A percentile compares a stretch with the other conserved stretches of the same genome.
These are phyloP conservation scores for Neodidymelliopsis sp. DNA, from an alignment of 2,329 filamentous ascomycete genomes.

Conservation along the genomic window DNA sequence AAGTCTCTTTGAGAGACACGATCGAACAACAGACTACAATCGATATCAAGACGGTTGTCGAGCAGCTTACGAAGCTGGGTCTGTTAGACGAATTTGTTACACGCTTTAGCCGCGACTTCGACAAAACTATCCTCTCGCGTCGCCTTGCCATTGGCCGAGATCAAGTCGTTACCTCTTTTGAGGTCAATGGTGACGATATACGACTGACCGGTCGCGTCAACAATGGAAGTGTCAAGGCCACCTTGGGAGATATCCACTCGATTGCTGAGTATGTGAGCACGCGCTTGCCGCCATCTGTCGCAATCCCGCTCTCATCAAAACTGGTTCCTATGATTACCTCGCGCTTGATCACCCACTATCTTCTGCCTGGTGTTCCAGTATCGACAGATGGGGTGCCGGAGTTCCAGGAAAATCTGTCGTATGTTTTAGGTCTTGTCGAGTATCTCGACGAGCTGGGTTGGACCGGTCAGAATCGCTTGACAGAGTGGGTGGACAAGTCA, in stretches of 20 bases:
- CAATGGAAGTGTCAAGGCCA: conserved; percentile 39
- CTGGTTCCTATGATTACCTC: conserved; percentile 75
- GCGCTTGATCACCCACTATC: conserved; percentile 75
- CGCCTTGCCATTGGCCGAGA: conserved; percentile 58
- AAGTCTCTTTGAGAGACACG: conserved; percentile 64
- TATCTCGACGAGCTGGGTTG: conserved; percentile 70
- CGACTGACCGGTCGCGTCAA: conserved; percentile 34
- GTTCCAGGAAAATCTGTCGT: conserved; percentile 75
- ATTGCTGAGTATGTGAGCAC: conserved; percentile 61
- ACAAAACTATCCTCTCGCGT: conserved; percentile 66
- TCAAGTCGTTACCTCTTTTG: conserved; percentile 42
- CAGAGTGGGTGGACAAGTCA: conserved; percentile 81
- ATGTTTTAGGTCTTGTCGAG: conserved; percentile 69
- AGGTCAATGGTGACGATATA: conserved; percentile 47
- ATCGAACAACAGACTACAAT: conserved; percentile 48
- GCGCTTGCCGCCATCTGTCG: conserved; percentile 58
- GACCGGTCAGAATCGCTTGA: conserved; percentile 67
- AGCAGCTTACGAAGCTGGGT: conserved; percentile 47
- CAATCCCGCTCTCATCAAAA: conserved; percentile 66
- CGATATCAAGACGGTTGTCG: conserved; percentile 44
- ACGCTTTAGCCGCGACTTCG: conserved; percentile 69
- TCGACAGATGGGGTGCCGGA: conserved; percentile 72
- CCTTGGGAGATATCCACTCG: conserved; percentile 42
- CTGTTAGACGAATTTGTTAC: conserved; percentile 59
- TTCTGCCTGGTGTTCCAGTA: conserved; percentile 78